phyloP scores from a whole-genome alignment of 1,284 basidiomycete genomes.

The Ustilago crameri region DNA sequence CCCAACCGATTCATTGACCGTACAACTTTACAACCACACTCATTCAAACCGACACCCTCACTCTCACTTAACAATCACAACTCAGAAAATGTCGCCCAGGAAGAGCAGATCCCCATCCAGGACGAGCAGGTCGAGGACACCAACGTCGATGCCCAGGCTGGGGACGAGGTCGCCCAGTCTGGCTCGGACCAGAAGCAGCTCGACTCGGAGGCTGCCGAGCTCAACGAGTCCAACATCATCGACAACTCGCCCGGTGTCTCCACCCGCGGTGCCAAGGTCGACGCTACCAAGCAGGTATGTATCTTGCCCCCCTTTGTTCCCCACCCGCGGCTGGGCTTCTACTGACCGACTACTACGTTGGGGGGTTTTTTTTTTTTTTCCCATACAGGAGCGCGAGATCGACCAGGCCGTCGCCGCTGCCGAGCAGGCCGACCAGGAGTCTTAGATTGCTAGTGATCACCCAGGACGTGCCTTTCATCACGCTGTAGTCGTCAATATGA shows the following conservation, averaged over 20 bases:
- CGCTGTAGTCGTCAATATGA: background rate
- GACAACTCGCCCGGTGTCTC: constrained; percentile 48
- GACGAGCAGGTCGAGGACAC: constrained; percentile 44
- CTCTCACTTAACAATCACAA: constrained; percentile 6
- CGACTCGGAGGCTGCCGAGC: constrained; percentile 34
- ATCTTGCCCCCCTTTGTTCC: background rate
- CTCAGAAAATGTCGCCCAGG: constrained; percentile 35
- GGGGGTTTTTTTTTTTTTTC: background rate
- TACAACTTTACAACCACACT: background rate
- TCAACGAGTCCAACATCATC: constrained; percentile 53
- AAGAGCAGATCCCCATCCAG: constrained; percentile 46
- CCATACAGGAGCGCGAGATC: constrained; percentile 41
- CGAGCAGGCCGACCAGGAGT: constrained; percentile 27
- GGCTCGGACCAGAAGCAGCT: constrained; percentile 43
- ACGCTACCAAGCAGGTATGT: constrained; percentile 51
- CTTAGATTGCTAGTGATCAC: background rate
- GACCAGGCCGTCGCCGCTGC: constrained; percentile 48
- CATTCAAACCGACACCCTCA: background rate
- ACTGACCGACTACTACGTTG: too few relatives aligned
- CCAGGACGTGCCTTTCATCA: background rate
- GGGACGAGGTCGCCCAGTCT: constrained; percentile 31
- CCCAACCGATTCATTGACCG: background rate
- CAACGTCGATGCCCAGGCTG: constrained; percentile 51
- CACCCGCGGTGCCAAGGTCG: constrained; percentile 51
- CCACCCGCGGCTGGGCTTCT: background rate